These are phyloP conservation scores for Colletotrichum endophyticum DNA, from an alignment of 2,329 filamentous ascomycete genomes.

Conservation along the genomic window DNA sequence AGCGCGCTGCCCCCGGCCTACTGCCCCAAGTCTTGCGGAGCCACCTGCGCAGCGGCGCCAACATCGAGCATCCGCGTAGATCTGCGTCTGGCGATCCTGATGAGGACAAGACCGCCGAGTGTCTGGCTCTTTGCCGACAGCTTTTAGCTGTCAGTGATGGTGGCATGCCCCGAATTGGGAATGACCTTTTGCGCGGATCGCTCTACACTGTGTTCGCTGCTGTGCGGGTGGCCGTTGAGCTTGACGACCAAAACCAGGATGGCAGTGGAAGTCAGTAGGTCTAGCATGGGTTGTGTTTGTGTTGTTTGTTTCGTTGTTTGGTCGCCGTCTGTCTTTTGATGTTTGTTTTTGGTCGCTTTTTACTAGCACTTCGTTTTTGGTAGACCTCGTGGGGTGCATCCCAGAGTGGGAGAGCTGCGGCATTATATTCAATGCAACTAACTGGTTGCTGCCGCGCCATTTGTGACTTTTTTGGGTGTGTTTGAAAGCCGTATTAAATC, in stretches of 20 bases:
- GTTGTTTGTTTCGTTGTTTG: neutral
- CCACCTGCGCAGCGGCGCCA: neutral
- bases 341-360: neutral
- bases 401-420: neutral
- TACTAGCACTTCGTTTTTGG: neutral
- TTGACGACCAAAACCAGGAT: neutral
- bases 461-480: neutral
- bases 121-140: neutral
- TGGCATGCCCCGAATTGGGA: neutral
- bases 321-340: neutral
- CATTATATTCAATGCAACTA: neutral
- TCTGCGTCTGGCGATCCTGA: neutral
- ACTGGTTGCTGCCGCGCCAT: neutral
- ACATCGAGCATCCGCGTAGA: neutral
- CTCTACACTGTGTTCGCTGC: neutral
- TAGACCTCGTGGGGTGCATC: neutral
- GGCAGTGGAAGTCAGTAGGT: neutral
- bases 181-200: neutral
- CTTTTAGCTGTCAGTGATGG: neutral
- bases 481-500: neutral
- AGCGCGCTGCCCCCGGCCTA: neutral
- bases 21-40: neutral
- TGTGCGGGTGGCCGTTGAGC: neutral
- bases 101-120: neutral
- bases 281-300: neutral